Base-by-base conservation (phyloP, 2,329 filamentous ascomycete species). In the Penicillium concentricum region DNA sequence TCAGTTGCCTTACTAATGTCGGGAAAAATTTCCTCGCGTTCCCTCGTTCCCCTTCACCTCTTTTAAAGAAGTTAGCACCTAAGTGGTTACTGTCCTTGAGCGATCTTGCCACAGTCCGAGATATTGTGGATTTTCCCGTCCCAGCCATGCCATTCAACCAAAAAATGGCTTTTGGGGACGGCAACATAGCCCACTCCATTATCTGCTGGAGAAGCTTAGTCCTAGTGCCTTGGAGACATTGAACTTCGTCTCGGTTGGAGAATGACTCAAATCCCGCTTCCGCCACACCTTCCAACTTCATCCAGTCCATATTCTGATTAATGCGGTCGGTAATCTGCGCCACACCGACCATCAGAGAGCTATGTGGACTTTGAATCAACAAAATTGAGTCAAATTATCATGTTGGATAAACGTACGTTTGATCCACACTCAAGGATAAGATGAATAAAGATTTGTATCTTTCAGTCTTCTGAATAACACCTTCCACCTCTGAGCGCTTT, bases 21-120 rank as follows among this genome's bases (percentile, higher is more conserved):
- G 39, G 37, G 2, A 51, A 51, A 8, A 51, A 13, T 15, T 18
- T 42, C 13, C 12, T 43, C 1, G 71, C 69, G 42, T 68, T 69
- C 2, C 72, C 70, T 26, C 74, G 69, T 58, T 79, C 74, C 4
- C 61, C 65, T 47, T 77, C 75, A 1, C 74, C 76, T 57, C 68
- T 73, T 51, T 77, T 78, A 63, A 81, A 81, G 65, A 80, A 79
- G 60, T 68, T 77, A 1, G 73, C 72, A 20, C 68, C 70, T 41
- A 77, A 67, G 18, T 58, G 22, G 7, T 58, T 37, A 8, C 57
- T 56, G 2, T 64, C 53, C 13, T 56, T 54, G 28, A 69, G 51
- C 5, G 15, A 54, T n/a, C 58, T 58, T 30, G 72, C 69, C 16
- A 76, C 53, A 10, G 70, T 76, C n/a, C 69, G 65, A 28, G 73